Evolutionary conservation across 768 basidiomycete species (phyloP).

Genomic region (Scleroderma bovista): DNA sequence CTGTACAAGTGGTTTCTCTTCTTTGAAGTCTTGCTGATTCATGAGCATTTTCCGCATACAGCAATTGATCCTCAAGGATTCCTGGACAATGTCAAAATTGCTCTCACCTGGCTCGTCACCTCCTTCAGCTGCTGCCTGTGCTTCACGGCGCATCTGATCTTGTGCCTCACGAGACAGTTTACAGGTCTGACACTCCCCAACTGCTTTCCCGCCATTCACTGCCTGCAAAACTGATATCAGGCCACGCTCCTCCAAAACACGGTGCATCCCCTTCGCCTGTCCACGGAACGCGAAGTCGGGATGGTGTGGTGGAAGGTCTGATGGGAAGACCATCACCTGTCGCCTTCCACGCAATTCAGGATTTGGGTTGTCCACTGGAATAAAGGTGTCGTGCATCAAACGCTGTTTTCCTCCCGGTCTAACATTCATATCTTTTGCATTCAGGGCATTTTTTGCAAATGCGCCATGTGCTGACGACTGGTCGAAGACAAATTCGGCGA

Average conservation of each 20-base stretch:
- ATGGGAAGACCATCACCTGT: constrained; percentile 1
- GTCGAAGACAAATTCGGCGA: constrained; percentile 20
- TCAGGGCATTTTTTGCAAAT: constrained; percentile 19
- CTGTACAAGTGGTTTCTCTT: constrained; percentile 17
- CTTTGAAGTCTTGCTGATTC: constrained; percentile 14
- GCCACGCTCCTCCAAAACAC: neutral
- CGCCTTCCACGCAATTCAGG: constrained; percentile 4
- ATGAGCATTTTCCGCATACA: constrained; percentile 17
- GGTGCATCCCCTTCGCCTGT: constrained; percentile 4
- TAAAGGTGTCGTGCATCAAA: constrained; percentile 9
- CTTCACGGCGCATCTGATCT: neutral
- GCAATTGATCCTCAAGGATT: constrained; percentile 3
- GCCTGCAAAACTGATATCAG: neutral
- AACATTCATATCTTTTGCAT: constrained; percentile 24
- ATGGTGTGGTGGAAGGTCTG: neutral
- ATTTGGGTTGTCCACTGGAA: constrained; percentile 11
- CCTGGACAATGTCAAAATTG: neutral
- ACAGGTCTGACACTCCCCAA: constrained; percentile 1
- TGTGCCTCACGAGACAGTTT: neutral
- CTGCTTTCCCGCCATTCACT: neutral
- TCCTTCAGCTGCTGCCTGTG: neutral
- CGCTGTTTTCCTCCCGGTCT: constrained; percentile 18
- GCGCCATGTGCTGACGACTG: constrained; percentile 22
- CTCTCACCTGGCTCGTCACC: neutral
- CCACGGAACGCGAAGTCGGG: neutral